Percentiles rank a stretch among this genome's conserved stretches.
These are phyloP conservation scores for Metschnikowia lachancei DNA, from an alignment of 805 yeast species.

Conservation along the genomic window DNA sequence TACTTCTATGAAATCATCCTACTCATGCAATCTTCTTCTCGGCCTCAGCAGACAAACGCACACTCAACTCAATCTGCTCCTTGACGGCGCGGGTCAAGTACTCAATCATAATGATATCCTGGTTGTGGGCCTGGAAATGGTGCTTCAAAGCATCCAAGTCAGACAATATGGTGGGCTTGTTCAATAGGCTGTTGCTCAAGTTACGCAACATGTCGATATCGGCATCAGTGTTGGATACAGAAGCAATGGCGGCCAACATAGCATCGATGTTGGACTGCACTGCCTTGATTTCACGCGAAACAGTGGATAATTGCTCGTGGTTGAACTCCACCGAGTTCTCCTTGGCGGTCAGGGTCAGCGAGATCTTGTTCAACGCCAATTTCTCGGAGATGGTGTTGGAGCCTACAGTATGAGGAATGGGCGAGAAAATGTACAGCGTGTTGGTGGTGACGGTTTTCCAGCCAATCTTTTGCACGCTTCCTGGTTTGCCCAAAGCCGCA, in stretches of 20 bases:
- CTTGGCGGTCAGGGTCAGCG: constrained; percentile 32
- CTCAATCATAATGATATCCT: constrained; percentile 78
- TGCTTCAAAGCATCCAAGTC: constrained; percentile 53
- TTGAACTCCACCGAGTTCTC: constrained; percentile 26
- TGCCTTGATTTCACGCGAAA: constrained; percentile 45
- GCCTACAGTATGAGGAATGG: constrained; percentile 63
- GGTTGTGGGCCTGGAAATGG: constrained; percentile 67
- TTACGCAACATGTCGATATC: constrained; percentile 63
- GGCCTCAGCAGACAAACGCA: constrained; percentile 59
- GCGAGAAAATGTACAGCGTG: constrained; percentile 64
- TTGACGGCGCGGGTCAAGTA: constrained; percentile 79
- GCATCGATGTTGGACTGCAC: constrained; percentile 48
- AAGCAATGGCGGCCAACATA: constrained; percentile 48
- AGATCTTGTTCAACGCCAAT: constrained; percentile 50
- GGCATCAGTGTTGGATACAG: constrained; percentile 38
- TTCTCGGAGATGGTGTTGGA: constrained; percentile 54
- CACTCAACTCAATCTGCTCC: constrained; percentile 77
- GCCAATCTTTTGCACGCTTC: constrained; percentile 34
- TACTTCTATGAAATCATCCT: too few relatives aligned
- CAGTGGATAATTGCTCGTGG: constrained; percentile 40
- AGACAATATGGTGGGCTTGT: constrained; percentile 48
- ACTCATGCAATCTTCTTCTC: constrained; percentile 20
- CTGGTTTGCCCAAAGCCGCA: constrained; percentile 63
- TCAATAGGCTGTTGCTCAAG: constrained; percentile 55
- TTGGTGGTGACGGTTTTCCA: constrained; percentile 37